Conservation (phyloP, 2,329 filamentous ascomycete genomes). For the Exophiala aquamarina region DNA sequence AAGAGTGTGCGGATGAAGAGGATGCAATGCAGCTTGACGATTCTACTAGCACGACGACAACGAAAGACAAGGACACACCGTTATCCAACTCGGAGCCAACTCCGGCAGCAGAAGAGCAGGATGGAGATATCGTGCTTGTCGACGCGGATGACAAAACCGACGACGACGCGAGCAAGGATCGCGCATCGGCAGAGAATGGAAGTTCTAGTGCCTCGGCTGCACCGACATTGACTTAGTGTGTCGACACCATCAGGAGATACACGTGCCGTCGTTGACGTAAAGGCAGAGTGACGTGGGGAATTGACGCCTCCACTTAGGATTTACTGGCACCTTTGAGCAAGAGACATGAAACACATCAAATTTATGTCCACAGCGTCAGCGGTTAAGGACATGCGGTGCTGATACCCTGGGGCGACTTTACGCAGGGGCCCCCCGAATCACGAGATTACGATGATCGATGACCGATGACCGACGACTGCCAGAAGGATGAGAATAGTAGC, state of each 20-base stretch:
- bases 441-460: too few species aligned
- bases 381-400: too few species aligned
- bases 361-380: too few species aligned
- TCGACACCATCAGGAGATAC: background rate
- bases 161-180: constrained; percentile 11
- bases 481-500: too few species aligned
- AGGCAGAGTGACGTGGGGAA: too few species aligned
- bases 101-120: constrained; percentile 1
- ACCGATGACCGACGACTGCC: too few species aligned
- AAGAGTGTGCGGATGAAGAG: constrained; percentile 18
- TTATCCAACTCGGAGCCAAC: too few species aligned
- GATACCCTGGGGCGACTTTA: too few species aligned
- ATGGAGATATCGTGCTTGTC: constrained; percentile 13
- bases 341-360: too few species aligned
- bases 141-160: constrained; percentile 25
- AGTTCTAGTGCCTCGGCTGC: background rate
- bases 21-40: constrained; percentile 21
- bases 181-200: constrained; percentile 6
- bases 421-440: too few species aligned
- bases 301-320: too few species aligned
- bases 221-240: background rate
- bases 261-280: background rate
- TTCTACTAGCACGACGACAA: background rate
- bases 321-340: too few species aligned
- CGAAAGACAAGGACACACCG: background rate